Evolutionary conservation across 2,329 filamentous ascomycete genomes (phyloP), one percentile per base, ranked within the genome.

Genomic region (Neofusicoccum umdonicola): DNA sequence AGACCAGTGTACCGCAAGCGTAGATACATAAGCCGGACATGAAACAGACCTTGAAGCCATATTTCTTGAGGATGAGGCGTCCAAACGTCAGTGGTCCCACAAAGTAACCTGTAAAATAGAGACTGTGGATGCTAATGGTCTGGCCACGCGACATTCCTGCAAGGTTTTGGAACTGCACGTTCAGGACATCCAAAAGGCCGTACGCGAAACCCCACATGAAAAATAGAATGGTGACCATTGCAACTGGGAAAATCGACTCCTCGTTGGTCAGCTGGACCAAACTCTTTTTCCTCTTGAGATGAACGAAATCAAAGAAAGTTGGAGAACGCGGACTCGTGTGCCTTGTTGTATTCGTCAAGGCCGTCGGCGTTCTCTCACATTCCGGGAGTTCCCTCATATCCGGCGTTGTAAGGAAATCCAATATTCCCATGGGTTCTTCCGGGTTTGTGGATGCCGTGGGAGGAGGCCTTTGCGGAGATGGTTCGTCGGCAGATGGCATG

Each of bases 141-240:
- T 92, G 83, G 6, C 85, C 83, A 0, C 81, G 76, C 0, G 81
- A 84, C 82, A 90, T 88, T 22, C 84, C 71, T 13, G 88, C 84
- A 5, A 92, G 84, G 12, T 77, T 72, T 41, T 89, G 86, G 61
- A 92, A 88, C 27, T 87, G 87, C 19, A 83, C 84, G 73, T 96
- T 96, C 34, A 97, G 84, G 0, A 89, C 90, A 71, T 95, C 92
- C 5, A 97, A 81, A 1, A 97, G 83, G 0, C 93, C 93, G 70
- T 97, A 97, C 0, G 92, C 93, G 65, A 97, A 90, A 0, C 93
- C 93, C 93, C 92, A 96, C 2, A 97, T 80, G 68, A 96, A 88
- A 78, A 97, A 96, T 0, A 97, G 81, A 6, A 93, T 84, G 1
- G 90, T 91, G 22, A 96, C 92, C 67, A 92, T 82, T 15, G 85